A percentile compares a stretch with the other conserved stretches of the same genome.
phyloP scores from a whole-genome alignment of 129 eudicot genomes.

The Cynara cardunculus region DNA sequence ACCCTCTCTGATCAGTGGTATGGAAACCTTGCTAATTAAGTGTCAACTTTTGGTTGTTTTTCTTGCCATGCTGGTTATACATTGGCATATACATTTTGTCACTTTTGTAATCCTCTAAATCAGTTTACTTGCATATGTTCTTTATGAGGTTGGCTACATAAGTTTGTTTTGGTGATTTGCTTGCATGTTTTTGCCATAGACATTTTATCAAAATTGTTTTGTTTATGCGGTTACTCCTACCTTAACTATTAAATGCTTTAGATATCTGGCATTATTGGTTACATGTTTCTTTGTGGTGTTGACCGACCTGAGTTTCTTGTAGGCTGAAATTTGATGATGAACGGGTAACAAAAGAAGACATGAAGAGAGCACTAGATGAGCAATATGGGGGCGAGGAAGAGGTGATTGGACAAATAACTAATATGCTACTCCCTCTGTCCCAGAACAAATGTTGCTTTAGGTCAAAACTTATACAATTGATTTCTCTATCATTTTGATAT shows the following conservation, averaged over 20 bases:
- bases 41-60: neutral
- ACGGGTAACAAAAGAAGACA: conserved; percentile 89
- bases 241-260: neutral
- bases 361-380: conserved; percentile 94
- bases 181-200: neutral
- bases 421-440: neutral
- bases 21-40: neutral
- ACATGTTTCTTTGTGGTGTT: neutral
- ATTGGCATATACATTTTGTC: neutral
- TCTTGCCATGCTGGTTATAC: neutral
- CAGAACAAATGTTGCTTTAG: neutral
- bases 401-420: conserved; percentile 35
- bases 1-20: conserved; percentile 92
- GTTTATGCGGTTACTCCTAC: neutral
- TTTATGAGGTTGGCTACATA: neutral
- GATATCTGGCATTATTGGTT: neutral
- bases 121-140: neutral
- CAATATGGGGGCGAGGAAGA: conserved; percentile 99
- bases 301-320: conserved; percentile 9
- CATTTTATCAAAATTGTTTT: neutral
- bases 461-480: conserved; percentile 1
- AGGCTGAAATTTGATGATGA: conserved; percentile 98
- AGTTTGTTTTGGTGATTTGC: neutral
- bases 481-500: neutral
- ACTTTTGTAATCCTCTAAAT: neutral